These are phyloP conservation scores for Amanita pallidorosea DNA, from an alignment of 768 basidiomycete genomes.

Conservation along the genomic window DNA sequence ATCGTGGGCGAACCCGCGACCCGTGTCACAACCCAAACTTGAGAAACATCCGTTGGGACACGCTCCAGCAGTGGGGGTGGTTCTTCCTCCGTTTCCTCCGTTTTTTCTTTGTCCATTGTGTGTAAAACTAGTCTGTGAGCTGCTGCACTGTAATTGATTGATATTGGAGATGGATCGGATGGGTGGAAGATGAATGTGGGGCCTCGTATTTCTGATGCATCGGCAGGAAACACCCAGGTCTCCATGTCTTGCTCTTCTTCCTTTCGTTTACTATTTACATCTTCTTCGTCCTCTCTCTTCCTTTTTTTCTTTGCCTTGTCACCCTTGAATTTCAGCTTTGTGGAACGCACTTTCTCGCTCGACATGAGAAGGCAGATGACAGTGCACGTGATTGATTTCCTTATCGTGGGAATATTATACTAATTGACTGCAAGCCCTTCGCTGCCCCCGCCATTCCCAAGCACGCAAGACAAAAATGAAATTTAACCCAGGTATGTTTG, in stretches of 20 bases:
- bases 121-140: constrained; percentile 62
- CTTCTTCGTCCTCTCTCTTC: constrained; percentile 50
- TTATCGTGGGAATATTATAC: constrained; percentile 25
- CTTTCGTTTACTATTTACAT: constrained; percentile 36
- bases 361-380: constrained; percentile 14
- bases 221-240: constrained; percentile 71
- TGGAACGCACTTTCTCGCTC: constrained; percentile 46
- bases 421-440: constrained; percentile 17
- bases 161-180: constrained; percentile 68
- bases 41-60: constrained; percentile 70
- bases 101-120: constrained; percentile 47
- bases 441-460: constrained; percentile 48
- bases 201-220: constrained; percentile 65
- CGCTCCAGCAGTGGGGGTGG: constrained; percentile 45
- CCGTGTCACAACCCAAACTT: constrained; percentile 88
- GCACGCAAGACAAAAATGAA: constrained; percentile 48
- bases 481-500: constrained; percentile 69
- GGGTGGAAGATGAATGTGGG: constrained; percentile 84
- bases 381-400: constrained; percentile 19
- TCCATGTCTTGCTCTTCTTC: constrained; percentile 58
- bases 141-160: constrained; percentile 69
- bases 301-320: constrained; percentile 80
- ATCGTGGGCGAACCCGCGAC: constrained; percentile 77
- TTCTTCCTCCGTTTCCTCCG: constrained; percentile 32
- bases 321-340: constrained; percentile 83